Evolutionary conservation across 805 yeast species (phyloP), one percentile per base, ranked within the genome.

Genomic region (Suhomyces canberraensis): DNA sequence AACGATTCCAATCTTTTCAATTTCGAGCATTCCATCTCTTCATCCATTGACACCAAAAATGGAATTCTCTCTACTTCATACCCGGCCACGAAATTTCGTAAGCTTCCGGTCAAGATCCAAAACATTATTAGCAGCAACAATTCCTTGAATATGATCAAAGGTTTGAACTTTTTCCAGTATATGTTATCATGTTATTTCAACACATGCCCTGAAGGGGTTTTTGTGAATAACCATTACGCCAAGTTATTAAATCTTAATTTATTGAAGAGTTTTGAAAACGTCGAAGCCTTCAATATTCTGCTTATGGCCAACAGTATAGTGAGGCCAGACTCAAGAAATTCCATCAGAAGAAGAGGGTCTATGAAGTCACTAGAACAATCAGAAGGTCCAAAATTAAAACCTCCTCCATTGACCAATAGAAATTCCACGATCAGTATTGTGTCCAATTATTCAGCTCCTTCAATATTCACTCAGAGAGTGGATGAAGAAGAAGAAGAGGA

Each of bases 101-200:
- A 51, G 35, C 48, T 67, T 16, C 72, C 72, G 2, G 35, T 36
- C 7, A 61, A 64, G 37, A 50, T 68, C 22, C 70, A 65, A 40
- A 57, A 58, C 29, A 50, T 67, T 22, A 44, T 67, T 19, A 41
- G 49, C 29, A 60, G 50, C 42, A 52, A 50, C 33, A 49, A 46
- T 19, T 54, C 66, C 8, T 46, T 66, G 18, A 58, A 60, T 21
- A 42, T 62, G 24, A 64, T 64, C 45, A 63, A 67, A 35, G 39
- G 38, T 33, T 52, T 65, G 37, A 47, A 54, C 19, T 44, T 64
- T 16, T 65, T 53, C 40, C 66, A 64, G 41, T 68, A 67, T 50
- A 59, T 64, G 61, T 46, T 57, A 24, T 61, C 69, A 4, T 67
- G 71, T 41, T 68, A 68, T 46, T 60, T 48, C 35, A 68, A 68